Evolutionary conservation across 257 asterid species (phyloP).

Genomic region (Solanum raphanifolium): DNA sequence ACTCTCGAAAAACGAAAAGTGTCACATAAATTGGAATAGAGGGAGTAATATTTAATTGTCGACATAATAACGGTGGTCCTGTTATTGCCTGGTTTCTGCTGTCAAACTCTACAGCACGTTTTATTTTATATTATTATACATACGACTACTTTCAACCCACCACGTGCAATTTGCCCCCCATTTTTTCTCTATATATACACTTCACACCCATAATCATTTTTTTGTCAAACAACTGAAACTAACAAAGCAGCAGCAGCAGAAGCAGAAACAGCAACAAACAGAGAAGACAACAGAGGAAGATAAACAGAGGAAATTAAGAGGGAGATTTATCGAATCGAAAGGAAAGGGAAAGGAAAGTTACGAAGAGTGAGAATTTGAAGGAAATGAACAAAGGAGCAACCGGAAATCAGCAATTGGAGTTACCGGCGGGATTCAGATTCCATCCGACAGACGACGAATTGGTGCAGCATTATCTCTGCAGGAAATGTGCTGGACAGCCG

Average conservation of each 20-base stretch:
- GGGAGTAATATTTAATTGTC: neutral
- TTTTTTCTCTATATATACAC: neutral
- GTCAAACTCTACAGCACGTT: neutral
- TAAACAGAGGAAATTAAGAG: too few species aligned
- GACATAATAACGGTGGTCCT: neutral
- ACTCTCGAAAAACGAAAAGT: too few species aligned
- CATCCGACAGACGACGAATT: conserved; percentile 36
- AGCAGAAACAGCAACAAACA: neutral
- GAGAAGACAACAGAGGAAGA: neutral
- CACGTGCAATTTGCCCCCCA: conserved; percentile 7
- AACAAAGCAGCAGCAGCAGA: too few species aligned
- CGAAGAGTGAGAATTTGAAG: neutral
- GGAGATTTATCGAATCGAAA: neutral
- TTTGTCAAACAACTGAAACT: neutral
- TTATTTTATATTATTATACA: neutral
- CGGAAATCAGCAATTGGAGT: conserved; percentile 6
- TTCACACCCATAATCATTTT: neutral
- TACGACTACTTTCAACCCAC: neutral
- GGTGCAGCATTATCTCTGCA: conserved; percentile 26
- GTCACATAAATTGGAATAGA: rapidly evolving
- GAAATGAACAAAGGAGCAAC: neutral
- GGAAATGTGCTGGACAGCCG: conserved; percentile 37
- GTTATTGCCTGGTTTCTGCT: neutral
- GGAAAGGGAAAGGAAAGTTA: neutral
- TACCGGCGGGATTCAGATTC: conserved; percentile 33